Base-by-base conservation (phyloP, 1,284 basidiomycete genomes). In the Trametes pubescens region DNA sequence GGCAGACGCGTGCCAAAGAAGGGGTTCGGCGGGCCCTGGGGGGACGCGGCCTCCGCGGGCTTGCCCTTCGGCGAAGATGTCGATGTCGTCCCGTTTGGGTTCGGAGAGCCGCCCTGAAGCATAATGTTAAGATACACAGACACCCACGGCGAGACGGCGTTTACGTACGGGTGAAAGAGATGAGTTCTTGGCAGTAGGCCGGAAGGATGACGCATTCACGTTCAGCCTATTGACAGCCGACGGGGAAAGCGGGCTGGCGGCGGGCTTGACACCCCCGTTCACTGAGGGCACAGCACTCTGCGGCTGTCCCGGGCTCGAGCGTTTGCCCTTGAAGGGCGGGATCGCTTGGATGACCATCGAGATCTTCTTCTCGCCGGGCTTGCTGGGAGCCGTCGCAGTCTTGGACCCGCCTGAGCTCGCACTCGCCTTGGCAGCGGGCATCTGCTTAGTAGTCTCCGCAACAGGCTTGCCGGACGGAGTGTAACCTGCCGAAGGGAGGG, bases 341-440 rank as follows among this genome's bases (percentile, higher is more conserved):
- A 99, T 99, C 58, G 90, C 75, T 69, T 95, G 92, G 65, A 99
- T 96, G 72, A 83, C 79, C 92, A 94, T 93, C 69, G 65, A 81
- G 64, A 87, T 76, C 62, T 76, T 73, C 62, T 72, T 73, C n/a
- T 72, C 71, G 13, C 74, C 66, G 32, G 74, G 64, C 40, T 77
- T 71, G 51, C 73, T 68, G 43, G 76, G 77, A 4, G 76, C 70
- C 26, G 74, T 65, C 22, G 71, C 69, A 4, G 78, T 75, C 63
- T 76, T 73, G 40, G 64, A 58, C 13, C 57, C 61, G 5, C 57
- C 60, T 22, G 65, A 59, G 22, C 58, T 59, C 7, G 58, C 64
- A 16, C 62, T 43, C 0, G 64, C 26, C 63, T 68, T 69, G 34
- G 51, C 60, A 11, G 52, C 53, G 29, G 61, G 44, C 51, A 62